Base-by-base conservation (phyloP, 2,329 filamentous ascomycete species). In the Trichoderma asperellum region DNA sequence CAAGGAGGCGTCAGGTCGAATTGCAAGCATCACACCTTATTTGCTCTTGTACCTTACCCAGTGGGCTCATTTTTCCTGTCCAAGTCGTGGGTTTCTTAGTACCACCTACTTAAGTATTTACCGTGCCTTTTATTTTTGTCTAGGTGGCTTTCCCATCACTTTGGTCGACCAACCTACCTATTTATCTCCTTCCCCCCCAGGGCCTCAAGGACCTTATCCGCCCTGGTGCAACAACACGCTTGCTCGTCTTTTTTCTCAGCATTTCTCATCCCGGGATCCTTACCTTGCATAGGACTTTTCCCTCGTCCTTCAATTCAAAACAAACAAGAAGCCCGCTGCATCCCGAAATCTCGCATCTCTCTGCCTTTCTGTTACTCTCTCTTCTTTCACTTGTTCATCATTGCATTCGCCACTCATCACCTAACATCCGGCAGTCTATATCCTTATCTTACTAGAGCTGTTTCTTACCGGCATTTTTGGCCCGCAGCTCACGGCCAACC, bases 151-250 rank as follows among this genome's bases (percentile, higher is more conserved):
- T 21, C 35, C 52, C 24, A 21, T 47, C 43, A 37, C 40, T 35
- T 47, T 49, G 10, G 40, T 37, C n/a, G 24, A 43, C 21, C 40
- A 12, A 40, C 29, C 29, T 55, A 24, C 29, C 29, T 67, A 67
- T 67, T 67, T 67, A 67, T 67, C 55, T n/a, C 64, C 64, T n/a
- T 27, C 29, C 24, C 27, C 55, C 55, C 55, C 55, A n/a, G 40
- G 55, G 64, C n/a, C 53, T 56, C 64, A 64, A 64, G 61, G 35
- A n/a, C 18, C 52, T 56, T 64, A 40, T 14, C 52, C 55, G 32
- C 55, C 16, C 40, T 16, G 57, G 64, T 67, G 55, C 55, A 59
- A 52, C 34, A 64, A 56, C 27, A 52, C 18, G 21, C 37, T 43
- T 18, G 18, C 32, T 18, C 7, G 37, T 14, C 55, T 14, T 59